Evolutionary conservation across 345 rosid genomes (phyloP), one percentile per base, ranked within the genome.

Genomic region (Stellera chamaejasme): DNA sequence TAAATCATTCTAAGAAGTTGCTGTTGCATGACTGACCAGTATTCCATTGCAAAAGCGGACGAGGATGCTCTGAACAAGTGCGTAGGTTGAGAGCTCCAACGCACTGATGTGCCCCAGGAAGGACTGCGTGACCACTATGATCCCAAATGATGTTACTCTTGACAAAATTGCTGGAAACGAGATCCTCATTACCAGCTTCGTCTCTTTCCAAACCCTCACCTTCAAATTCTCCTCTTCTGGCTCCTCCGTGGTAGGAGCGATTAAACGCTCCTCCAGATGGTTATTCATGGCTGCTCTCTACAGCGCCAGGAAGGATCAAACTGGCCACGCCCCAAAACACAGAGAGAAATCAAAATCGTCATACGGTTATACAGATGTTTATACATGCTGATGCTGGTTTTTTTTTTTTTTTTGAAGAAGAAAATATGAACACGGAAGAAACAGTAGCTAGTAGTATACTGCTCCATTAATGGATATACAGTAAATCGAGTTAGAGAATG

Each of bases 1-100:
- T 19, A 19, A 19, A 19, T 19, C 23, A 19, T 19, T 19, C 23
- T 19, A 19, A 19, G 23, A 19, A 19, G 23, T 19, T 19, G 23
- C 23, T 19, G 23, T 19, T 5, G 39, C 23, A 52, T 28, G n/a
- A 10, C n/a, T 56, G 72, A 80, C 89, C 70, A 58, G 48, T 23
- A 83, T 58, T 23, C 85, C 89, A 63, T 76, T 71, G 41, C 76
- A 73, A 62, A 83, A 83, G 51, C 83, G 69, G n/a, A 83, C 13
- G 19, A 71, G 69, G 3, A 74, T 69, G 64, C 78, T 71, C 65
- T 77, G 89, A 5, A 83, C 67, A 43, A 83, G 85, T 10, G 89
- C 89, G 12, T 75, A 83, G 52, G 77, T 82, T 0, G 89, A 76
- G 13, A 83, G 75, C 48, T 82, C 72, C 0, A 72, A 12, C 12